Base-by-base conservation (phyloP, 768 basidiomycete species). In the Clitopilus passeckerianus region DNA sequence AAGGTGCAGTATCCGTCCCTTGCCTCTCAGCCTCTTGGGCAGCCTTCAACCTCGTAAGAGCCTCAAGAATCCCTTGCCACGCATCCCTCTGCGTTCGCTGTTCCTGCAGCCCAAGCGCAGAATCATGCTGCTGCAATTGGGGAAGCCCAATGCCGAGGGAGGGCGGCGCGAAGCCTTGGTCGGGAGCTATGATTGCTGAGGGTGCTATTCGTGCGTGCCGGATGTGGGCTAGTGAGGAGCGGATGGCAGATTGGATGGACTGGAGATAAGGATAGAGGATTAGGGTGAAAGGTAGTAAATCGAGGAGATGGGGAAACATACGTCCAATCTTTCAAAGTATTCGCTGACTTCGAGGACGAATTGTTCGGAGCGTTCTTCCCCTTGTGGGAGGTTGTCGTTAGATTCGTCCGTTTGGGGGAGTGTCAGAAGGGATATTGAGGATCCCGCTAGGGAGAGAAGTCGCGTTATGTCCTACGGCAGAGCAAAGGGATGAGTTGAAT, bases 341-440 rank as follows among this genome's bases (percentile, higher is more conserved):
- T 91, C 89, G 76, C 87, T 87, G 56, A 89, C 89, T 75, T 92
- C 89, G 43, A 88, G 78, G 41, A 92, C 91, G 64, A 93, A 92
- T 66, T 91, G 88, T 67, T 93, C 90, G 14, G 89, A 91, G 34
- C 91, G 80, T 71, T 93, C 91, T 60, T 87, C 91, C 41, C 90
- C 91, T 65, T 89, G 86, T 2, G 90, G 90, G 7, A 92, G 78
- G 58, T 74, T 78, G 56, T 89, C 87, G 6, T 83, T 83, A 2
- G 85, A 80, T 0, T 71, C 79, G 67, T 93, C 91, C 3, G 90
- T 91, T 71, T 92, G 91, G 0, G 91, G 91, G n/a, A 93, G 75
- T 1, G 91, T 87, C 53, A 93, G 78, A 55, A 92, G 79, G 6
- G 89, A 87, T 59, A 91, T 86, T 8, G 88, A 90, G 15, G 90